Conservation (phyloP, 2,329 filamentous ascomycete species). For the Kalaharituber pfeilii region DNA sequence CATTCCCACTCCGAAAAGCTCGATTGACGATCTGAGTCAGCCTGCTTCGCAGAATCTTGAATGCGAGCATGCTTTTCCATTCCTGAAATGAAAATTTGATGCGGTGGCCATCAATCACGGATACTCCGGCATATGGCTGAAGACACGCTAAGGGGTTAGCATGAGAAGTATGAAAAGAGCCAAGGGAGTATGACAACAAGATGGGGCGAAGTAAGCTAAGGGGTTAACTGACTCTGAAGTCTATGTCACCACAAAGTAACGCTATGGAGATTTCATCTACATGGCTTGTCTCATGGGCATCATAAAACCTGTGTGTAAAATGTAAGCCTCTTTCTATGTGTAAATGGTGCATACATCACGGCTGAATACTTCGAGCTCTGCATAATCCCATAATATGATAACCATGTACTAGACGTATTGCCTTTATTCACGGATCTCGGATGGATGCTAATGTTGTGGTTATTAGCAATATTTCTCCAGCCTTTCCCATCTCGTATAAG, state of each 20-base stretch:
- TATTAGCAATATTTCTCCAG: conserved; percentile 82
- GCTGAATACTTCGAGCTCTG: conserved; percentile 68
- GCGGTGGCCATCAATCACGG: conserved; percentile 75
- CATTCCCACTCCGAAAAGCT: conserved; percentile 34
- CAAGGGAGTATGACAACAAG: not conserved
- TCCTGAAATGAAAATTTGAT: conserved; percentile 66
- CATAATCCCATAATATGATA: conserved; percentile 97
- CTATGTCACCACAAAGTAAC: conserved; percentile 72
- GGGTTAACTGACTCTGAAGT: conserved; percentile 49
- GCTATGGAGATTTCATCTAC: conserved; percentile 68
- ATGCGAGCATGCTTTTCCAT: conserved; percentile 79
- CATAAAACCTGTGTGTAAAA: conserved; percentile 43
- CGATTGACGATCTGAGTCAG: conserved; percentile 58
- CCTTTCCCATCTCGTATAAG: conserved; percentile 69
- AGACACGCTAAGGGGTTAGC: conserved; percentile 9
- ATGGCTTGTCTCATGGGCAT: conserved; percentile 74
- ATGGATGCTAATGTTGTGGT: conserved; percentile 73
- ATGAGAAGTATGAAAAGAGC: not conserved
- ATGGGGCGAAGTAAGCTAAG: not conserved
- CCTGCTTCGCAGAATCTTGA: conserved; percentile 60
- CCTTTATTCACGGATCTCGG: conserved; percentile 78
- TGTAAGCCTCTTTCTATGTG: conserved; percentile 13
- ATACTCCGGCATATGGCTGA: conserved; percentile 60
- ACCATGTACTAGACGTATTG: conserved; percentile 50
- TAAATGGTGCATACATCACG: conserved; percentile 16